phyloP scores from a whole-genome alignment of 805 yeast genomes.

The Diddensiella santjacobensis region DNA sequence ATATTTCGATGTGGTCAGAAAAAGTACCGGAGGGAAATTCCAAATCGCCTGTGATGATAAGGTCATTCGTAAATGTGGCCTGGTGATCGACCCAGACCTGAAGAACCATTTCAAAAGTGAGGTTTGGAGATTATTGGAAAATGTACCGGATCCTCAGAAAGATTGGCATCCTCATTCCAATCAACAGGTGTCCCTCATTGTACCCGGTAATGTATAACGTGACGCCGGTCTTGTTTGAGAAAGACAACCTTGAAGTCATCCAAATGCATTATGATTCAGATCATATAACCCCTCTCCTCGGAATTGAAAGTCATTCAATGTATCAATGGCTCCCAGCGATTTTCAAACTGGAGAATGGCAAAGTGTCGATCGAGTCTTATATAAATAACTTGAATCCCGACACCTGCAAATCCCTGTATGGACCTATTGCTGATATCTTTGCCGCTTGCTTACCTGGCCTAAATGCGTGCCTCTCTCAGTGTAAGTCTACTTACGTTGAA shows the following conservation, averaged over 20 bases:
- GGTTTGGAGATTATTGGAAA: slow-evolving; percentile 13
- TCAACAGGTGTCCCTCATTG: slow-evolving; percentile 40
- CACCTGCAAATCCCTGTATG: slow-evolving; percentile 30
- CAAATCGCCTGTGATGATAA: slow-evolving; percentile 21
- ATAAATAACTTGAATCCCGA: slow-evolving; percentile 42
- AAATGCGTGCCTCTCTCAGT: slow-evolving; percentile 28
- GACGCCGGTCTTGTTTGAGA: slow-evolving; percentile 4
- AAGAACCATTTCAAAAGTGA: slow-evolving; percentile 19
- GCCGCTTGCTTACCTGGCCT: slow-evolving; percentile 35
- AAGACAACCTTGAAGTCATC: slow-evolving; percentile 2
- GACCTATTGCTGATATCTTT: slow-evolving; percentile 33
- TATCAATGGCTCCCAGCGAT: slow-evolving; percentile 41
- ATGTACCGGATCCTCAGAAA: slow-evolving; percentile 18
- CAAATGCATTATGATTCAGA: slow-evolving; percentile 6
- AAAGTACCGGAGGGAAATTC: slow-evolving; percentile 19
- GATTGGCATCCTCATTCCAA: slow-evolving; percentile 41
- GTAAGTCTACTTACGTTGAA: background rate
- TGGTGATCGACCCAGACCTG: slow-evolving; percentile 17
- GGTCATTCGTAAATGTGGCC: slow-evolving; percentile 27
- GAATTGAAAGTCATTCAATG: slow-evolving; percentile 22
- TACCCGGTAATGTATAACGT: slow-evolving; percentile 34
- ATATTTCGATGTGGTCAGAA: slow-evolving; percentile 29
- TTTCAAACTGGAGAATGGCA: slow-evolving; percentile 17
- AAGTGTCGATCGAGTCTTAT: slow-evolving; percentile 33
- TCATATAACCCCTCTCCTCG: no score